These are phyloP conservation scores for Choiromyces venosus DNA, from an alignment of 495 filamentous ascomycete genomes.

Conservation along the genomic window DNA sequence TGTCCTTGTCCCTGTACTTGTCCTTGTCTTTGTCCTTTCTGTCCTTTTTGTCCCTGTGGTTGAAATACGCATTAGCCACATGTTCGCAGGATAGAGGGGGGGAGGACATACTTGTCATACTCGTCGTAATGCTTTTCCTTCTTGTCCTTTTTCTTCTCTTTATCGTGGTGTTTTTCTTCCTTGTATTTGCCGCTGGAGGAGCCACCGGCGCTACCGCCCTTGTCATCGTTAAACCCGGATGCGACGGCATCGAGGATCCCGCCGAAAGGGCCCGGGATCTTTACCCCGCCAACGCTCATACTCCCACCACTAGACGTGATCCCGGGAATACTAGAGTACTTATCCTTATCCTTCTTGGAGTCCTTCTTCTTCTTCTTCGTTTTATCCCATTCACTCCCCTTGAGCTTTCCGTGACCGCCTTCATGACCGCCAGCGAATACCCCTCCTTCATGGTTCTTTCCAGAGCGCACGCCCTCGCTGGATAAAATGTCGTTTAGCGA, in stretches of 20 bases:
- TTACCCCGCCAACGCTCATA: conserved; percentile 35
- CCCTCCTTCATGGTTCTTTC: conserved; percentile 63
- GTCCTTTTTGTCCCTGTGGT: not conserved
- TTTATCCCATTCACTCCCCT: conserved; percentile 37
- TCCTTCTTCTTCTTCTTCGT: conserved; percentile 40
- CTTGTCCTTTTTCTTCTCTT: conserved; percentile 7
- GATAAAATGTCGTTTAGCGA: conserved; percentile 63
- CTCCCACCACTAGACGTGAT: conserved; percentile 25
- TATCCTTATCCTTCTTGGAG: conserved; percentile 26
- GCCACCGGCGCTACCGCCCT: conserved; percentile 7
- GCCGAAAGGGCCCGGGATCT: conserved; percentile 34
- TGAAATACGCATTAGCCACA: not conserved
- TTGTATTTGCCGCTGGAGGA: conserved; percentile 13
- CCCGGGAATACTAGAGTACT: conserved; percentile 30
- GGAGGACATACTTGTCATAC: not conserved
- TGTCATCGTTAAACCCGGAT: conserved; percentile 18
- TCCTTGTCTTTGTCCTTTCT: conserved; percentile 1
- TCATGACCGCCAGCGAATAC: conserved; percentile 34
- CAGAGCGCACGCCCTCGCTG: conserved; percentile 71
- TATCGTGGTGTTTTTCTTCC: conserved; percentile 19
- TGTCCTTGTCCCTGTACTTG: not conserved
- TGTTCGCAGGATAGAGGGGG: not conserved
- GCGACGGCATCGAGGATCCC: conserved; percentile 30
- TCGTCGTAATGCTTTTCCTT: conserved; percentile 4
- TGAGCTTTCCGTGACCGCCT: conserved; percentile 35